These are phyloP conservation scores for Fusarium sp. DNA, from an alignment of 2,329 filamentous ascomycete species.

Conservation along the genomic window DNA sequence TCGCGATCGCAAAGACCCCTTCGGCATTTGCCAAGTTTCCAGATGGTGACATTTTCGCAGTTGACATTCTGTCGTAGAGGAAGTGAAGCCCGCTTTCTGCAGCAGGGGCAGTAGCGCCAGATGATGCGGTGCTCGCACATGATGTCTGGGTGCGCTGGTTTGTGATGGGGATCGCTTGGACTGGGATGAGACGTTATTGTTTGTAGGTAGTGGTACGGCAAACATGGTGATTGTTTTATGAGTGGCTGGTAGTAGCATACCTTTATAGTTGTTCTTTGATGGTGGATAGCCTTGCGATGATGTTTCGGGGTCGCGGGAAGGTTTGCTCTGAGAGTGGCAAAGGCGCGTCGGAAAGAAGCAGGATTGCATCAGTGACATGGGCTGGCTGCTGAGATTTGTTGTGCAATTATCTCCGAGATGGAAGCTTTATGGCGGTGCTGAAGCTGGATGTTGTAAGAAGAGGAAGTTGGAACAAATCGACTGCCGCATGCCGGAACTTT, in stretches of 20 bases:
- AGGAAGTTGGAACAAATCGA: too few species aligned
- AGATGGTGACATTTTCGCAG: slow-evolving; percentile 1
- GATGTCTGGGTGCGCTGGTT: fast-evolving
- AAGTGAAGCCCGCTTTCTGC: not conserved
- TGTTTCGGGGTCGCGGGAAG: not conserved
- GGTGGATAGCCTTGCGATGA: not conserved
- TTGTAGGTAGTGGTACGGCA: not conserved
- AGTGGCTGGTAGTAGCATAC: fast-evolving
- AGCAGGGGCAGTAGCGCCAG: not conserved
- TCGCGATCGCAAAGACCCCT: not conserved
- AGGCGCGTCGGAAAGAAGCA: fast-evolving
- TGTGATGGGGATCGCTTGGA: not conserved
- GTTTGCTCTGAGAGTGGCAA: not conserved
- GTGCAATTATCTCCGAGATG: fast-evolving
- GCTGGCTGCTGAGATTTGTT: too few species aligned
- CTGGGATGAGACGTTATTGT: not conserved
- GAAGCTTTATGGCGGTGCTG: too few species aligned
- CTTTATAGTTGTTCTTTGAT: not conserved
- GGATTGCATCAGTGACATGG: not conserved
- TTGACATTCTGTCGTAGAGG: slow-evolving; percentile 7
- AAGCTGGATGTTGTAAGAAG: too few species aligned
- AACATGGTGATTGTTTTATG: not conserved
- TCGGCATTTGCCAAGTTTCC: slow-evolving; percentile 4
- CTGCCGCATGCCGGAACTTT: too few species aligned
- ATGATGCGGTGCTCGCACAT: slow-evolving; percentile 22